These are phyloP conservation scores for Suillus paluster DNA, from an alignment of 768 basidiomycete species.

Conservation along the genomic window DNA sequence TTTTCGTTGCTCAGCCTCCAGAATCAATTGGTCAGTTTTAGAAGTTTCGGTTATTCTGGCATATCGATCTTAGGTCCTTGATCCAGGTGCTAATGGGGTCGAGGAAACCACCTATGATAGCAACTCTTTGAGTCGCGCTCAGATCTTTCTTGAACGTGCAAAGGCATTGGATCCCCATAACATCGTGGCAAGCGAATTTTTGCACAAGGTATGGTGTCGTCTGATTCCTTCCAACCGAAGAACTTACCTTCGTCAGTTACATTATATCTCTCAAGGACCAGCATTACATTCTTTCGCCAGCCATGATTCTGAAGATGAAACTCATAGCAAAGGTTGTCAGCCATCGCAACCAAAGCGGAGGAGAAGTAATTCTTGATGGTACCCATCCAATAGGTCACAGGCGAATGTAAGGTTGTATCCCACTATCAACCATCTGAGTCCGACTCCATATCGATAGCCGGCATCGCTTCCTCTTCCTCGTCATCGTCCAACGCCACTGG, in stretches of 20 bases:
- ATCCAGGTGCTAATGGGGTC: not conserved
- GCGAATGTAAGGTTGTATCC: not conserved
- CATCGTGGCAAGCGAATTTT: conserved; percentile 53
- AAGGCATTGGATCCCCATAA: conserved; percentile 62
- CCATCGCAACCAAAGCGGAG: conserved; percentile 1
- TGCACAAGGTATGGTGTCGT: conserved; percentile 51
- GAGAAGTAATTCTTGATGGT: conserved; percentile 4
- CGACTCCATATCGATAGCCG: conserved; percentile 75
- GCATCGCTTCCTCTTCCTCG: conserved; percentile 78
- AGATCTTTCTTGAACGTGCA: conserved; percentile 68
- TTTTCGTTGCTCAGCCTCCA: conserved; percentile 61
- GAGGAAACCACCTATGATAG: conserved; percentile 27
- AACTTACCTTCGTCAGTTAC: conserved; percentile 9
- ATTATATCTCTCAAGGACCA: conserved; percentile 26
- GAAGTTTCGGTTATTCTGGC: conserved; percentile 2
- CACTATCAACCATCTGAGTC: conserved; percentile 59
- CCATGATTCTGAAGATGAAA: not conserved
- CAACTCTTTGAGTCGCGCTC: conserved; percentile 52
- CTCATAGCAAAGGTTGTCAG: conserved; percentile 14
- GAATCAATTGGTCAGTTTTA: conserved; percentile 5
- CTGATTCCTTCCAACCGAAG: not conserved
- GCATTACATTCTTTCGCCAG: conserved; percentile 1
- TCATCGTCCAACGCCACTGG: conserved; percentile 40
- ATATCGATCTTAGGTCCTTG: not conserved
- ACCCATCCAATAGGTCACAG: not conserved